Base-by-base conservation (phyloP, 2,329 filamentous ascomycete species). In the Alternaria triticina region DNA sequence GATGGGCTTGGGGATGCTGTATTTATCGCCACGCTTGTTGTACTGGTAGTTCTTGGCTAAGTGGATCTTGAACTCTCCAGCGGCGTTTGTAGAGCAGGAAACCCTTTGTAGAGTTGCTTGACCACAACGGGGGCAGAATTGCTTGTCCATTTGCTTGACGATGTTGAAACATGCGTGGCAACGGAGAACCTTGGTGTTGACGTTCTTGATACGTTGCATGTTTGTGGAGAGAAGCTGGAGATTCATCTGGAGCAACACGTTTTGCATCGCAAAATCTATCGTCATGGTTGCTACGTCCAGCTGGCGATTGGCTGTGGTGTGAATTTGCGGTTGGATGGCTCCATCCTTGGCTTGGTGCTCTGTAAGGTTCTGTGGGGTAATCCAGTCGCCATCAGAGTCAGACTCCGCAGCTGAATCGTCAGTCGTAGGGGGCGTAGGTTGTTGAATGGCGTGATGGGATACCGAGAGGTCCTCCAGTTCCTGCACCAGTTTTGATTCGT, bases 191-290 rank as follows among this genome's bases (percentile, higher is more conserved):
- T 93, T 97, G 12, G 92, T 95, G 79, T 94, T 95, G 68, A 98
- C 87, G 63, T 91, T 89, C 40, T 89, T 91, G 77, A 99, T 93
- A 73, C 94, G 89, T 66, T 92, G 87, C 64, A 98, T 85, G 15
- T 88, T 87, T 0, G 92, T 87, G 0, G 94, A 94, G 62, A 97
- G 86, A 11, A 97, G 88, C 77, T 96, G 93, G 52, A 99, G 88
- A 82, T 97, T 97, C 84, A 98, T 96, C 71, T 96, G 93, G 5
- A 99, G 86, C 2, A 96, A 88, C 8, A 98, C 94, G 78, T 98
- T 98, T 83, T 98, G 95, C 93, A 99, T 97, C 59, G 96, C 95
- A 81, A 92, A 98, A 83, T 99, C 96, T 59, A 91, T 94, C 1
- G 96, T 98, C 76, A 98, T 90, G 47, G 95, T 90, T n/a, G 94